These are phyloP conservation scores for Solanum sitiens DNA, from an alignment of 257 asterid species.

Conservation along the genomic window DNA sequence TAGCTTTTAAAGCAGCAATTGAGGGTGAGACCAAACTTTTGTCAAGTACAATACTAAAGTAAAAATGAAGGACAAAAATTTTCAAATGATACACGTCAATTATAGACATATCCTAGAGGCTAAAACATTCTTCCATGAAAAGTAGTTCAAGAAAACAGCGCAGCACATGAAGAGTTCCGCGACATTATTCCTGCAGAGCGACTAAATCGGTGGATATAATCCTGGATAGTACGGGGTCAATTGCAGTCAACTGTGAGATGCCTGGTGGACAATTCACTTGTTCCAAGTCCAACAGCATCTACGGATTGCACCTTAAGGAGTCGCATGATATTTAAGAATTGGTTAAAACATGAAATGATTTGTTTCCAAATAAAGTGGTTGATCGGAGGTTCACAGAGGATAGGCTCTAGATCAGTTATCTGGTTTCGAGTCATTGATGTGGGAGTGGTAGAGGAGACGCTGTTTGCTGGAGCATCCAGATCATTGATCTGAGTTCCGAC, in stretches of 20 bases:
- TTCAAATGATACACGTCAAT: not conserved
- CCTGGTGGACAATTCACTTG: not conserved
- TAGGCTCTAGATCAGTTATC: not conserved
- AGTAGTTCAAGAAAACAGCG: not conserved
- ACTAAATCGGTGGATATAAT: not conserved
- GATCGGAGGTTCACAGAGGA: not conserved
- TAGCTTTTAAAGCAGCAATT: not conserved
- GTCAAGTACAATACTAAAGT: not conserved
- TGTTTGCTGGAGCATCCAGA: not conserved
- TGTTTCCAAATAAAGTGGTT: not conserved
- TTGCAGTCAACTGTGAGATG: not conserved
- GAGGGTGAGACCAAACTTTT: not conserved
- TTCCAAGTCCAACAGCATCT: not conserved
- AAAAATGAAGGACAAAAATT: not conserved
- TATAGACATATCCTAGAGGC: not conserved
- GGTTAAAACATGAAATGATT: not conserved
- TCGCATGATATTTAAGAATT: not conserved
- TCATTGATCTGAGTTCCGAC: not conserved
- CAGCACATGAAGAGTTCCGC: not conserved
- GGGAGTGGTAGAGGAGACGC: not conserved
- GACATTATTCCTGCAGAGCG: not conserved
- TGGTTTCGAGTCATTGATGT: not conserved
- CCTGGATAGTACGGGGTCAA: not conserved
- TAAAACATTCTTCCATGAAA: not conserved
- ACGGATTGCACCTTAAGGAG: not conserved